Conservation (phyloP, 345 rosid genomes). For the Linum lewisii region DNA sequence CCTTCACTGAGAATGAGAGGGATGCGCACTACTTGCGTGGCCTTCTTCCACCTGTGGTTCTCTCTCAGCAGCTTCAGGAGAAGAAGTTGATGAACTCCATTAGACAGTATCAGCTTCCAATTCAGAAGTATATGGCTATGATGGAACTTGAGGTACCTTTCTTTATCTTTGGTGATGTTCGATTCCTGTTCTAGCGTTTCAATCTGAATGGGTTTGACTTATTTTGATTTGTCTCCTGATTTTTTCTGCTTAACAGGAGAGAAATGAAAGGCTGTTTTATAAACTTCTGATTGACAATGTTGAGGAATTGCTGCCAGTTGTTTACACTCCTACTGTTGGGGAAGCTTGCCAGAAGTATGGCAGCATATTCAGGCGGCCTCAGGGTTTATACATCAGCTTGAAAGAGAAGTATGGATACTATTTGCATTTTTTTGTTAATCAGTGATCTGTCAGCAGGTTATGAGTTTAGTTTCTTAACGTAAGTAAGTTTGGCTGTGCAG, state of each 20-base stretch:
- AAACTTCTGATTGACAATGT: slow-evolving; percentile 6
- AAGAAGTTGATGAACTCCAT: slow-evolving; percentile 4
- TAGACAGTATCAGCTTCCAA: slow-evolving; percentile 3
- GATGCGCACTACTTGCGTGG: slow-evolving; percentile 7
- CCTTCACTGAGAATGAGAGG: slow-evolving; percentile 6
- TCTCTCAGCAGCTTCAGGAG: slow-evolving; percentile 1
- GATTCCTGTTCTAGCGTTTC: background rate
- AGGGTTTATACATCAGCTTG: slow-evolving; percentile 4
- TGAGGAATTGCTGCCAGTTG: slow-evolving; percentile 5
- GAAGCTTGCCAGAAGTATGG: slow-evolving; percentile 7
- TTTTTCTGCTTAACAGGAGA: background rate
- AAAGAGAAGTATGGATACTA: background rate
- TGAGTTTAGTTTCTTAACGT: background rate
- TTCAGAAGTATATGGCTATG: slow-evolving; percentile 6
- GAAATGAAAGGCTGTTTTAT: slow-evolving; percentile 1
- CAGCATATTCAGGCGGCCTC: slow-evolving; percentile 2
- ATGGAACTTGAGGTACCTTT: slow-evolving; percentile 3
- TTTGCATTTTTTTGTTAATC: background rate
- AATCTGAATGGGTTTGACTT: background rate
- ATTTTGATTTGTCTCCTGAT: background rate
- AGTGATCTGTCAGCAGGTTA: background rate
- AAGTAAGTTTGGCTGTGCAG: background rate
- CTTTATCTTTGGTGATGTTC: background rate
- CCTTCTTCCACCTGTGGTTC: slow-evolving; percentile 1
- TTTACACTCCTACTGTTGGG: slow-evolving; percentile 5